Conservation (phyloP, 768 basidiomycete species). For the Sutorius australiensis region DNA sequence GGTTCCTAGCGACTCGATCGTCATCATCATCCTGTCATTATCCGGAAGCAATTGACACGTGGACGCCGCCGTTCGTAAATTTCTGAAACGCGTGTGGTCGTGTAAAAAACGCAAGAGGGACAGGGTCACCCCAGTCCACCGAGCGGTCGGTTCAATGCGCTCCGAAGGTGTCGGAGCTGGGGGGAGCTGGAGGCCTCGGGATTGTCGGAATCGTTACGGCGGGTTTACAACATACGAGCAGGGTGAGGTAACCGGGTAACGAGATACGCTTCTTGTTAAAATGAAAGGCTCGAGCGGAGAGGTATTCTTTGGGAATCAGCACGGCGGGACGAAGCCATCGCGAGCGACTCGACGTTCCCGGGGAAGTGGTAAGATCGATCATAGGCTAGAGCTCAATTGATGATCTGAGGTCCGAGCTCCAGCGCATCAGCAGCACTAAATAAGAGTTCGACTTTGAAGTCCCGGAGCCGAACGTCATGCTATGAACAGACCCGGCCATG, state of each 20-base stretch:
- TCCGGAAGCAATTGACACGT: conserved; percentile 10
- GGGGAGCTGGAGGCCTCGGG: neutral
- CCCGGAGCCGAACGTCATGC: neutral
- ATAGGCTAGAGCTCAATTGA: neutral
- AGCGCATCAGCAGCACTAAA: neutral
- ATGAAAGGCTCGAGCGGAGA: neutral
- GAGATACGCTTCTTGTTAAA: neutral
- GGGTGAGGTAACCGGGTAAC: neutral
- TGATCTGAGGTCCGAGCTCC: neutral
- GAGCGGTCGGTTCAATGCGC: neutral
- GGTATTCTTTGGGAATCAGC: neutral
- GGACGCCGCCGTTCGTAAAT: conserved; percentile 12
- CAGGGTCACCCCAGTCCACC: neutral
- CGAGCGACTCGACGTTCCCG: neutral
- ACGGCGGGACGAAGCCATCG: neutral
- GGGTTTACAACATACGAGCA: neutral
- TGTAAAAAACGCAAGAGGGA: neutral
- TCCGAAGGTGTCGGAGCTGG: neutral
- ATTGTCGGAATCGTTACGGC: neutral
- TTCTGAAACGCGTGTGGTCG: no score
- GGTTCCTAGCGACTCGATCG: neutral
- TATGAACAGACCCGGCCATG: neutral
- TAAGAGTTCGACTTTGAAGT: neutral
- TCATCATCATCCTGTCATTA: neutral
- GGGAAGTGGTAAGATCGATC: neutral